phyloP scores from a whole-genome alignment of 306 rosid species.

The Dryas drummondii region DNA sequence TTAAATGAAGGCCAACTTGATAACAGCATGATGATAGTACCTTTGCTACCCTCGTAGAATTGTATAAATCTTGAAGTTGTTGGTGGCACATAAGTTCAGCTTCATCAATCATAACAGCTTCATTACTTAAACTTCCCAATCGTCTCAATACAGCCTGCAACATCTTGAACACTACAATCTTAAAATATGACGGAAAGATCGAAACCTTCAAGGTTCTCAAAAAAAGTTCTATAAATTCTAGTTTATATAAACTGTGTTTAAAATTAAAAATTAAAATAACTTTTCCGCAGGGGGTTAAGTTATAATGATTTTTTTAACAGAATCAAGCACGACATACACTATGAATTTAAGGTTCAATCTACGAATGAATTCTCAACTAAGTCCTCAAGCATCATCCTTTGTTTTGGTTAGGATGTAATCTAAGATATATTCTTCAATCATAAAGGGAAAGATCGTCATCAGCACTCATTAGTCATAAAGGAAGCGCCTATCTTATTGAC shows the following conservation, averaged over 20 bases:
- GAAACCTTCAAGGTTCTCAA: not conserved
- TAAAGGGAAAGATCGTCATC: too few species aligned
- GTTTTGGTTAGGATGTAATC: not conserved
- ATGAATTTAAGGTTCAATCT: not conserved
- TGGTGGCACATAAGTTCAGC: conserved; percentile 67
- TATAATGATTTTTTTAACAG: not conserved
- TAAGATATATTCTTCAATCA: too few species aligned
- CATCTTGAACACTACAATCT: conserved; percentile 26
- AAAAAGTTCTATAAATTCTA: not conserved
- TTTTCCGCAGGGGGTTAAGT: not conserved
- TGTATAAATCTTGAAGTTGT: conserved; percentile 72
- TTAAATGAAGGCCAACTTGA: conserved; percentile 1
- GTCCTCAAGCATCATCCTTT: not conserved
- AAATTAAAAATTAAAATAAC: not conserved
- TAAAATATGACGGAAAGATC: not conserved
- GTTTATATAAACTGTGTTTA: not conserved
- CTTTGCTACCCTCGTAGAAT: conserved; percentile 79
- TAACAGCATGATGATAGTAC: conserved; percentile 29
- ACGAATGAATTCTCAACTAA: not conserved
- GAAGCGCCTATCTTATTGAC: too few species aligned
- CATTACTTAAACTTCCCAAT: conserved; percentile 69
- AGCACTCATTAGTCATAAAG: too few species aligned
- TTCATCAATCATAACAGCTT: conserved; percentile 64
- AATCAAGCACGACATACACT: not conserved
- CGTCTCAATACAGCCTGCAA: conserved; percentile 83